Evolutionary conservation across 257 asterid species (phyloP), one percentile per base, ranked within the genome.

Genomic region (Dorcoceras hygrometricum): DNA sequence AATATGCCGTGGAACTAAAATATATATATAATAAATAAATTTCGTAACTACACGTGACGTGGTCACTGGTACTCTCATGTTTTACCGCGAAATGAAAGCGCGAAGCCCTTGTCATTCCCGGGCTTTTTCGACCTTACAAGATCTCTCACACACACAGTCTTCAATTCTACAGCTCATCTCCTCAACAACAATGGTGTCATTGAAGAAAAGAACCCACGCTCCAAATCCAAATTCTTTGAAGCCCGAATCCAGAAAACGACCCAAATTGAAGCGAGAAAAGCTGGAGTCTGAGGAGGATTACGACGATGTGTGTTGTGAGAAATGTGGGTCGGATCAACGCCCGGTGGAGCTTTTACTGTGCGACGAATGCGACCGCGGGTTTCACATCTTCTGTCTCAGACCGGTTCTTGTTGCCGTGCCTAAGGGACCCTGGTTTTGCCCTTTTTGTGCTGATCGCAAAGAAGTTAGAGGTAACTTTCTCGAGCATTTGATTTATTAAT

Each of bases 381-480:
- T 79, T 76, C 97, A 93, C 72, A 54, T 88, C 0, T 88, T 78
- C 50, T 93, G 99, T 74, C 86, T 93, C 62, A 79, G 83, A 1
- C 97, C 99, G 4, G 65, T 82, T 46, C 90, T 93, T 28, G 78
- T 65, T 3, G 83, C 92, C 18, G 95, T 93, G n/a, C 97, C 97
- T 23, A 77, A 83, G 67, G 95, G 89, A 66, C 26, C 71, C 20
- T 93, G 99, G 99, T 85, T 85, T 62, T 93, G 99, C 28, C 75
- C 87, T 3, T 70, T 79, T 74, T 93, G 99, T 77, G 76, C 84
- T 16, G 34, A 32, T 46, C 56, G 55, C 28, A 63, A 65, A 25
- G 67, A 48, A 34, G 66, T 57, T 7, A 43, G 72, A 8, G 57
- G 97, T 93, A 83, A 10, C 91, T 56, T 18, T 11, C 8, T 20